Conservation (phyloP, 2,329 filamentous ascomycete species). For the Pseudogymnoascus sp. region DNA sequence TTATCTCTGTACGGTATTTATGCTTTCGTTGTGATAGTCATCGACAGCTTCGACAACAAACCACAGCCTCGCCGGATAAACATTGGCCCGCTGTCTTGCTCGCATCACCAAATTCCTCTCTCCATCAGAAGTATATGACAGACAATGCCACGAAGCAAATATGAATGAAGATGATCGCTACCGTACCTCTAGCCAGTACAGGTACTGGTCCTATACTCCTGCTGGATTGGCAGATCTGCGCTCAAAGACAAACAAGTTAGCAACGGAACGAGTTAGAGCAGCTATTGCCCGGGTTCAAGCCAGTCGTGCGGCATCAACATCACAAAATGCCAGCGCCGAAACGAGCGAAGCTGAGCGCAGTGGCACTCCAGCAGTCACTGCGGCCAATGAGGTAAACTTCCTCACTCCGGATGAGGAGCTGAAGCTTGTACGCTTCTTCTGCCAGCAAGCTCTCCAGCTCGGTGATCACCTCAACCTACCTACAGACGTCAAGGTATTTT, state of each 20-base stretch:
- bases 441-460: constrained; percentile 48
- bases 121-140: not conserved
- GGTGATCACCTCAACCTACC: constrained; percentile 53
- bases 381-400: constrained; percentile 55
- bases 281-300: constrained; percentile 43
- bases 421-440: constrained; percentile 72
- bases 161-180: constrained; percentile 76
- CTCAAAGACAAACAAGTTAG: constrained; percentile 68
- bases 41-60: not conserved
- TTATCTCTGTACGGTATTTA: not conserved
- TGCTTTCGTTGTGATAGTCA: not conserved
- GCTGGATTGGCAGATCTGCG: constrained; percentile 63
- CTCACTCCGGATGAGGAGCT: constrained; percentile 77
- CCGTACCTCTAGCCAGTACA: constrained; percentile 79
- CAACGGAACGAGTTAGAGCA: constrained; percentile 56
- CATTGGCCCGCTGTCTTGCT: not conserved
- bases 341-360: constrained; percentile 28
- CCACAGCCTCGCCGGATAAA: constrained; percentile 3
- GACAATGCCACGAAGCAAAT: constrained; percentile 5
- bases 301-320: constrained; percentile 27
- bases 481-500: constrained; percentile 49
- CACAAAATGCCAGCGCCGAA: constrained; percentile 16
- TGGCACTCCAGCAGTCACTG: constrained; percentile 19
- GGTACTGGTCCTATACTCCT: constrained; percentile 85
- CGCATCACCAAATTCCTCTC: not conserved